These are phyloP conservation scores for Suillus bovinus DNA, from an alignment of 768 basidiomycete genomes.

Conservation along the genomic window DNA sequence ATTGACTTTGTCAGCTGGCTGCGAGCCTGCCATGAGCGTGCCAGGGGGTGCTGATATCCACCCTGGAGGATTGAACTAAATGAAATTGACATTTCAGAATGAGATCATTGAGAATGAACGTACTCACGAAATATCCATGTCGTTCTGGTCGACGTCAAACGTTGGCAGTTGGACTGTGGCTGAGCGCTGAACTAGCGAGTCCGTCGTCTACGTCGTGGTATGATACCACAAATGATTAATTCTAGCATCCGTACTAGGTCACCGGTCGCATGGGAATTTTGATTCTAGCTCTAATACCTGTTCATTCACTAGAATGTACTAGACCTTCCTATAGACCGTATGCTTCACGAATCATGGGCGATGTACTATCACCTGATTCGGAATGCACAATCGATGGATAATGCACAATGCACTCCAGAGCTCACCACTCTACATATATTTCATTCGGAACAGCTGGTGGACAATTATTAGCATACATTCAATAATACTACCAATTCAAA, in stretches of 20 bases:
- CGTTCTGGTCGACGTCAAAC: not conserved
- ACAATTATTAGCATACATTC: too few relatives aligned
- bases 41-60: slow-evolving; percentile 93
- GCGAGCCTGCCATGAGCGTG: slow-evolving; percentile 85
- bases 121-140: slow-evolving; percentile 2
- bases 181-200: not conserved
- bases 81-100: not conserved
- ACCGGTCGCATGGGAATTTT: not conserved
- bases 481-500: too few relatives aligned
- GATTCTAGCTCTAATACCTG: not conserved
- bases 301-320: not conserved
- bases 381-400: too few relatives aligned
- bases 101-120: not conserved
- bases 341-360: not conserved
- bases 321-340: not conserved
- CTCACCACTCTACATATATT: too few relatives aligned
- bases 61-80: slow-evolving; percentile 83
- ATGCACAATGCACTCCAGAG: too few relatives aligned
- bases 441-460: too few relatives aligned
- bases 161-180: not conserved
- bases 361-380: too few relatives aligned
- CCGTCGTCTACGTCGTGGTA: not conserved
- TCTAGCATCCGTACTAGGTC: not conserved
- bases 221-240: not conserved
- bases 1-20: slow-evolving; percentile 85